phyloP scores from a whole-genome alignment of 441 rosid species.

The Omphalea diandra region DNA sequence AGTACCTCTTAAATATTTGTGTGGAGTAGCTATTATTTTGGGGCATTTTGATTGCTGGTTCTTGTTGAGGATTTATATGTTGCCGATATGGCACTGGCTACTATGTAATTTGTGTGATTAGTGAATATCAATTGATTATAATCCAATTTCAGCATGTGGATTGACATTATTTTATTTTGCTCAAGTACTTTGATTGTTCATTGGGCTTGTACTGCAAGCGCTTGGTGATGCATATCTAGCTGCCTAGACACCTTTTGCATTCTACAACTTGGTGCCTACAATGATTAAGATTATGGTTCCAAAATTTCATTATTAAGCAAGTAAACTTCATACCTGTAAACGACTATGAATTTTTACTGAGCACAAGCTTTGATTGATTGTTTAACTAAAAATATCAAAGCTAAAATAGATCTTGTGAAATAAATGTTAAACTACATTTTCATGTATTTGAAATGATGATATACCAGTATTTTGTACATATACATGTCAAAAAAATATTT shows the following conservation, averaged over 20 bases:
- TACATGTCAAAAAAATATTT: no score
- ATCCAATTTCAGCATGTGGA: neutral
- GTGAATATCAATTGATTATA: neutral
- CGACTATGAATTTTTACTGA: neutral
- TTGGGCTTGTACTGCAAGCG: neutral
- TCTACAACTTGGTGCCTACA: neutral
- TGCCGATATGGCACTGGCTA: neutral
- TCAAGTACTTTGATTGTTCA: neutral
- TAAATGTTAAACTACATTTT: neutral
- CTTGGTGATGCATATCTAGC: neutral
- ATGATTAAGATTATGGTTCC: neutral
- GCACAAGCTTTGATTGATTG: neutral
- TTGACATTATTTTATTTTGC: neutral
- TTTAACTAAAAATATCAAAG: neutral
- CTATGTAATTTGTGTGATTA: neutral
- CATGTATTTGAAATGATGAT: neutral
- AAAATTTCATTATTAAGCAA: neutral
- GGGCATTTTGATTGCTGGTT: constrained; percentile 12
- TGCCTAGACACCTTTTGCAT: neutral
- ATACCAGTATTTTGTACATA: neutral
- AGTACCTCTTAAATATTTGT: neutral
- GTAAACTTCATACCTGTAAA: neutral
- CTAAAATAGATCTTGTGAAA: neutral
- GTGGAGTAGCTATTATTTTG: neutral
- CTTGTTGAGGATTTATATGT: constrained; percentile 7